phyloP scores from a whole-genome alignment of 2,329 filamentous ascomycete species.

The Paradendryphiella salina region DNA sequence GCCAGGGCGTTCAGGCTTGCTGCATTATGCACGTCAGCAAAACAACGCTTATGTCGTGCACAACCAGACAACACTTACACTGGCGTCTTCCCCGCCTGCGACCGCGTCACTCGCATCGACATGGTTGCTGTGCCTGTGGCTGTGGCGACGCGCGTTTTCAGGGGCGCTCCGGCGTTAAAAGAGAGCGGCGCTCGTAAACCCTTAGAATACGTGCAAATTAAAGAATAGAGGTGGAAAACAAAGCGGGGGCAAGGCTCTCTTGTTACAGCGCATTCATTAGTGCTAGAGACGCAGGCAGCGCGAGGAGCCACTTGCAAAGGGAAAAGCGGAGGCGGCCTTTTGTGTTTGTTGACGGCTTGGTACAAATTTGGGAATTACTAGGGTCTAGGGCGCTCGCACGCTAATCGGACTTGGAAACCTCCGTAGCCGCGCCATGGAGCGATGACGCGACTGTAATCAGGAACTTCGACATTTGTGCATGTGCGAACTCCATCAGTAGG shows the following conservation, averaged over 20 bases:
- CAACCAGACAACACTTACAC: constrained; percentile 41
- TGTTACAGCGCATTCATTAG: constrained; percentile 18
- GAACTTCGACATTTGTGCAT: too few species aligned
- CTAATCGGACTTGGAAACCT: too few species aligned
- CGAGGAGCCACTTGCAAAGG: constrained; percentile 12
- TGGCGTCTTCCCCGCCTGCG: constrained; percentile 54
- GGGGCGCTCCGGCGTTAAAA: constrained; percentile 8
- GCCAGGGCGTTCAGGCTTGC: constrained; percentile 49
- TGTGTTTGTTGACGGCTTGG: too few species aligned
- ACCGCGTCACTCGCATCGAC: constrained; percentile 51
- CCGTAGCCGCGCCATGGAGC: too few species aligned
- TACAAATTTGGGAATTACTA: too few species aligned
- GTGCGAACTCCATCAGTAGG: too few species aligned
- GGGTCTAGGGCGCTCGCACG: too few species aligned
- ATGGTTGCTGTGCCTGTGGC: constrained; percentile 28
- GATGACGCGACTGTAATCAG: too few species aligned
- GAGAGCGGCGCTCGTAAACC: not conserved
- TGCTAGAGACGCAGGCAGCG: not conserved
- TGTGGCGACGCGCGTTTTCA: constrained; percentile 22
- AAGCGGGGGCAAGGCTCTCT: constrained; percentile 2
- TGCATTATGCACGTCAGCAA: constrained; percentile 35
- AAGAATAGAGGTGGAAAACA: not conserved
- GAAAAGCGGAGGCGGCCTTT: too few species aligned
- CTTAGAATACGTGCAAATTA: not conserved
- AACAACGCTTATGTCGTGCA: not conserved